Percentiles rank a stretch among this genome's conserved stretches.
Conservation (phyloP, 2,329 filamentous ascomycete species). For the Cadophora gregata region DNA sequence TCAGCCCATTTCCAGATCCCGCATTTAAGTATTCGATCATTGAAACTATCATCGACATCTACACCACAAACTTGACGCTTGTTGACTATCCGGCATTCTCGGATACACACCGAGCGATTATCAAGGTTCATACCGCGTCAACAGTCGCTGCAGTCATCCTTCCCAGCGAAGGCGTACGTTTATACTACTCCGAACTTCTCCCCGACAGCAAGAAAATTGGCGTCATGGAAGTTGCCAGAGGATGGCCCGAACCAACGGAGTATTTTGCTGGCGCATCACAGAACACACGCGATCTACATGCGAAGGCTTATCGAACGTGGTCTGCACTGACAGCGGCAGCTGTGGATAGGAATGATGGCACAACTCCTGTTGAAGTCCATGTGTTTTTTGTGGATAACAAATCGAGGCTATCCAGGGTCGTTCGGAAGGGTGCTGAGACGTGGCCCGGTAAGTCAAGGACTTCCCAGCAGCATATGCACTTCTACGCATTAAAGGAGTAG, state of each 20-base stretch:
- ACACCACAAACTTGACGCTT: neutral
- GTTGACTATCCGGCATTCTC: neutral
- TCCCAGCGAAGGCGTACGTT: neutral
- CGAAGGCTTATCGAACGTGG: neutral
- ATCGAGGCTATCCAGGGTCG: neutral
- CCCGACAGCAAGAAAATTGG: neutral
- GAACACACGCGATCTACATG: neutral
- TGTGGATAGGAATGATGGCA: slow-evolving; percentile 1
- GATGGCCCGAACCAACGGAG: neutral
- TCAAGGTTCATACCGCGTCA: neutral
- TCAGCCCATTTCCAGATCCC: neutral
- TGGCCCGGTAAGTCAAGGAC: neutral
- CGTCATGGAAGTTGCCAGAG: neutral
- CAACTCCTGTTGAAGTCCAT: neutral
- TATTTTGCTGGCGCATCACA: neutral
- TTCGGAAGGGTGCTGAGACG: neutral
- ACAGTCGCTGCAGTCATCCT: neutral
- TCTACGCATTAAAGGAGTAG: neutral
- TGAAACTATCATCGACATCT: slow-evolving; percentile 3
- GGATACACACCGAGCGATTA: neutral
- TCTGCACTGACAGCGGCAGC: neutral
- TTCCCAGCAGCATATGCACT: neutral
- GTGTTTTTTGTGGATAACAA: neutral
- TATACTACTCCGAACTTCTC: neutral
- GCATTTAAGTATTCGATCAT: neutral